Conservation (phyloP, 1,284 basidiomycete genomes). For the Tylopilus orsonianus region DNA sequence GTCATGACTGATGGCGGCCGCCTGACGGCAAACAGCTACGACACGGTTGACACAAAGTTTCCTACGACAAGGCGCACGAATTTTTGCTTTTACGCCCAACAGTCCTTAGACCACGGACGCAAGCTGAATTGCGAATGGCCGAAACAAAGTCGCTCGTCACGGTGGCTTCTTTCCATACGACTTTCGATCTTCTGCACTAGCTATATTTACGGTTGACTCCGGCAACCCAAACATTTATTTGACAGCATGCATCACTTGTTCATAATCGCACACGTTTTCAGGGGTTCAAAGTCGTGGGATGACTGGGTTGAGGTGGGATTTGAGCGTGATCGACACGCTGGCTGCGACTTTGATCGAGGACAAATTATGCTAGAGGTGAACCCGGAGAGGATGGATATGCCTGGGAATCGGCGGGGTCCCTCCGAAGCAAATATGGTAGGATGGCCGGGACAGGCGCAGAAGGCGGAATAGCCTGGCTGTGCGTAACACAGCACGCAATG, state of each 20-base stretch:
- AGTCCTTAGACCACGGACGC: constrained; percentile 34
- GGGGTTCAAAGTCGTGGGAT: constrained; percentile 10
- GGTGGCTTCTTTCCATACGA: constrained; percentile 19
- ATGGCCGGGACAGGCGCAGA: background rate
- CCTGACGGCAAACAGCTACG: constrained; percentile 31
- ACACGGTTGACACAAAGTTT: constrained; percentile 62
- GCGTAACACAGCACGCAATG: constrained; percentile 17
- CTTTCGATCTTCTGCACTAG: constrained; percentile 31
- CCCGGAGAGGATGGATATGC: constrained; percentile 10
- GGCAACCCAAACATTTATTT: constrained; percentile 9
- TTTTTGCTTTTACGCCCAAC: constrained; percentile 53
- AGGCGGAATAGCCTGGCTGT: constrained; percentile 3
- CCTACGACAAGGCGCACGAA: constrained; percentile 74
- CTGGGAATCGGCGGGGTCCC: constrained; percentile 17
- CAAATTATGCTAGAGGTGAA: background rate
- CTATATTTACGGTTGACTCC: constrained; percentile 29
- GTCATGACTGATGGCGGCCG: constrained; percentile 21
- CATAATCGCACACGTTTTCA: constrained; percentile 23
- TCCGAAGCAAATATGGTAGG: constrained; percentile 1
- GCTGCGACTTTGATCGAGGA: background rate
- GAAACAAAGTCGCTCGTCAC: constrained; percentile 13
- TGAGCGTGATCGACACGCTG: background rate
- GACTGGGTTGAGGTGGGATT: background rate
- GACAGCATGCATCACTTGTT: constrained; percentile 17
- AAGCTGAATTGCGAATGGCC: constrained; percentile 1